Evolutionary conservation across 179 eudicot species (phyloP).

Genomic region (Silene coronaria): DNA sequence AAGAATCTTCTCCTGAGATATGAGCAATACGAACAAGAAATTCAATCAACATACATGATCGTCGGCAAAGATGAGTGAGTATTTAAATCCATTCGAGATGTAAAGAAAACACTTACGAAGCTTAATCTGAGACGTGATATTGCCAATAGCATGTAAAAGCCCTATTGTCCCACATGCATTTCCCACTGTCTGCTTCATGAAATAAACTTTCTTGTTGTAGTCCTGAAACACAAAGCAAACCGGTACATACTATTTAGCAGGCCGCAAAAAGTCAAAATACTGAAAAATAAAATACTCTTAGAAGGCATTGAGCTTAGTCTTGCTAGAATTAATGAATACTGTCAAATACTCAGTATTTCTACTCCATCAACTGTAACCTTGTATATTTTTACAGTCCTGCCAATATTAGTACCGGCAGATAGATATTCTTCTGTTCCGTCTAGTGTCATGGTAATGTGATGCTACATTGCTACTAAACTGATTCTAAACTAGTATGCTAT

Average conservation of each 20-base stretch:
- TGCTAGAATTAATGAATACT: not conserved
- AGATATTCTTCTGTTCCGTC: too few relatives aligned
- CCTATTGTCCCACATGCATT: conserved; percentile 98
- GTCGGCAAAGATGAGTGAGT: too few relatives aligned
- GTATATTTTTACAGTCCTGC: not conserved
- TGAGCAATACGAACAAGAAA: not conserved
- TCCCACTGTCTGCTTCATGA: conserved; percentile 95
- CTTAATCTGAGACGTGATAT: conserved; percentile 73
- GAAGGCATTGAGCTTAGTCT: too few relatives aligned
- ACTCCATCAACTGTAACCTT: not conserved
- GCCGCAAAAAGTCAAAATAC: not conserved
- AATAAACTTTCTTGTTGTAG: conserved; percentile 53
- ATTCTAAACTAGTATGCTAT: too few relatives aligned
- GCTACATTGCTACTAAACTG: too few relatives aligned
- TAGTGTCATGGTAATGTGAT: too few relatives aligned
- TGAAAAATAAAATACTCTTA: not conserved
- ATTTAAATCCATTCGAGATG: not conserved
- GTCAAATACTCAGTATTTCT: not conserved
- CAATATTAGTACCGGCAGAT: not conserved
- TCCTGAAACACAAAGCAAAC: conserved; percentile 41
- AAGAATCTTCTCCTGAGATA: conserved; percentile 68
- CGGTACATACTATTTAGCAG: not conserved
- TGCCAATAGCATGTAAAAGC: conserved; percentile 92
- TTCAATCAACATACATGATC: not conserved
- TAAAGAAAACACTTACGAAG: conserved; percentile 44